Evolutionary conservation across 768 basidiomycete species (phyloP).

Genomic region (Psilocybe cubensis): DNA sequence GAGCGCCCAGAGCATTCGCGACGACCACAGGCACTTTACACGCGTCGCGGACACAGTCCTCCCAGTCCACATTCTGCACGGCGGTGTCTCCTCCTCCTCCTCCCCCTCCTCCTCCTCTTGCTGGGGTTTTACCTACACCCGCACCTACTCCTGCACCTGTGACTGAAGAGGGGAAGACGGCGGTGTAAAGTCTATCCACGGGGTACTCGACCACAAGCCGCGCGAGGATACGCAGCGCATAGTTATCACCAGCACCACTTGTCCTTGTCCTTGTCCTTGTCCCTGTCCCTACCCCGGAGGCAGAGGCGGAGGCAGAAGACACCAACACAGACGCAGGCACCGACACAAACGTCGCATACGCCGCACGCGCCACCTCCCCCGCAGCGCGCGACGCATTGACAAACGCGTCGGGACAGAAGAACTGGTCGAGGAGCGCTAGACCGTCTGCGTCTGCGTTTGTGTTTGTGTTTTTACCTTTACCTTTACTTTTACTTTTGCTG

Average conservation of each 20-base stretch:
- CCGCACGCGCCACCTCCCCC: slow-evolving; percentile 55
- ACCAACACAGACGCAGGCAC: slow-evolving; percentile 43
- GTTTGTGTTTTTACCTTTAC: slow-evolving; percentile 22
- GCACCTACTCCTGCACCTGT: background rate
- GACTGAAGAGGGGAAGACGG: slow-evolving; percentile 42
- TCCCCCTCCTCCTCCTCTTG: too few relatives aligned
- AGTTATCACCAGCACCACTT: slow-evolving; percentile 54
- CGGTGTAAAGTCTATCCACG: slow-evolving; percentile 65
- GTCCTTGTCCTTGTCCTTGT: slow-evolving; percentile 35
- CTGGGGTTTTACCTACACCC: too few relatives aligned
- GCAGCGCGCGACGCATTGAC: slow-evolving; percentile 52
- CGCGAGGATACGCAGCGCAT: too few relatives aligned
- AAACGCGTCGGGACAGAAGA: slow-evolving; percentile 73
- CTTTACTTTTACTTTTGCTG: slow-evolving; percentile 32
- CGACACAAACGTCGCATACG: slow-evolving; percentile 67
- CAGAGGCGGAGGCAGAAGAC: too few relatives aligned
- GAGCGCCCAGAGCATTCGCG: slow-evolving; percentile 73
- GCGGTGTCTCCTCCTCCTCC: slow-evolving; percentile 20
- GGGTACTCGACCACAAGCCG: slow-evolving; percentile 66
- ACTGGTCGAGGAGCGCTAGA: slow-evolving; percentile 55
- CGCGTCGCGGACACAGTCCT: slow-evolving; percentile 70
- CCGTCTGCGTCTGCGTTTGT: slow-evolving; percentile 23
- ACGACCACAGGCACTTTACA: slow-evolving; percentile 76
- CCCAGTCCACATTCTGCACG: slow-evolving; percentile 59
- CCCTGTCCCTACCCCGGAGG: slow-evolving; percentile 12